Evolutionary conservation across 306 rosid genomes (phyloP), one percentile per base, ranked within the genome.

Genomic region (Pyrus betulifolia): DNA sequence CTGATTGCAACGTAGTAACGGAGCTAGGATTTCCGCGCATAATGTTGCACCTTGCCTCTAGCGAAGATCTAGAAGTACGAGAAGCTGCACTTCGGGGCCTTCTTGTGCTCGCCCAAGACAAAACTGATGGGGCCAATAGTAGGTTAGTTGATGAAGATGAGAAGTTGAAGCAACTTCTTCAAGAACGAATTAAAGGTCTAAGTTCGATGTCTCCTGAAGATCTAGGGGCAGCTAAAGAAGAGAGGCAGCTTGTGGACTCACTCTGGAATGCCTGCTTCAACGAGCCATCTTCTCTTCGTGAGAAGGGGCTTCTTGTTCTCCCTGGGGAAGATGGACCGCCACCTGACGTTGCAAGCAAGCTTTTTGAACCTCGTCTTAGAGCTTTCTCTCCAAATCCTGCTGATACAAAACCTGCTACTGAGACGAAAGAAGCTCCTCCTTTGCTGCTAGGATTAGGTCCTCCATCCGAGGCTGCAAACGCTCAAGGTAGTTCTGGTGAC

Each of bases 71-170:
- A 8, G 88, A 89, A 71, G 97, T 96, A 23, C 90, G 96, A 52
- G 99, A 96, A 85, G 97, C 93, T 72, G 87, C 99, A 45, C 98
- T 96, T 25, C 84, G 83, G 45, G 83, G 87, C 77, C 98, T 96
- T 51, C 88, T 89, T 1, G 93, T 83, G 81, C 85, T 96, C 6
- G 86, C 89, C 46, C 85, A 69, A 5, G 75, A 87, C 55, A 77
- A 82, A 12, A 74, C 80, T 54, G 84, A 68, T 12, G 82, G 74
- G 25, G 71, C 59, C 11, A 15, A 72, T 71, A 74, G 82, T 22
- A 80, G 60, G 22, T 51, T 70, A 59, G 76, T 69, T 12, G 97
- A 86, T 58, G 88, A 90, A 44, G 86, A 76, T n/a, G 93, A 82
- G 74, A 90, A 88, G 77, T 62, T 95, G 81, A 95, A 86, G 76